phyloP scores from a whole-genome alignment of 345 rosid species.

The Anastatica hierochuntica region DNA sequence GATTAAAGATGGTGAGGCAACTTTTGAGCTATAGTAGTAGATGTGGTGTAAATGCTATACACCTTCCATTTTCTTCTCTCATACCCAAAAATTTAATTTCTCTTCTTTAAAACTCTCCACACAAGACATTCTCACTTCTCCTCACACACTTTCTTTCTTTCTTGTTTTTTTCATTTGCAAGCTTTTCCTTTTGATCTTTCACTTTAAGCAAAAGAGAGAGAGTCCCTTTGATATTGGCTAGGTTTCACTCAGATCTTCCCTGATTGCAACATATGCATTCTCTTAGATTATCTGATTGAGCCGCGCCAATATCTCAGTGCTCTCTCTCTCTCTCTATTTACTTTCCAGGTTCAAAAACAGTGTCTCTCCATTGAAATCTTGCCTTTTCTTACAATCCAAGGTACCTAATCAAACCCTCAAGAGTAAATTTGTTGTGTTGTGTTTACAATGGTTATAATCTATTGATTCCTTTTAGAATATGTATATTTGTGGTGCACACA shows the following conservation, averaged over 20 bases:
- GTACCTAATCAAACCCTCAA: conserved; percentile 1
- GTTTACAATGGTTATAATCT: too few species aligned
- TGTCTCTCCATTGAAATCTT: not conserved
- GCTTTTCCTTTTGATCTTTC: not conserved
- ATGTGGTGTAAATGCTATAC: conserved; percentile 60
- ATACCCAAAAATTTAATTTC: conserved; percentile 31
- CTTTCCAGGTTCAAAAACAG: not conserved
- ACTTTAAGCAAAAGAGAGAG: conserved; percentile 24
- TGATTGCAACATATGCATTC: not conserved
- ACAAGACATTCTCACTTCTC: conserved; percentile 45
- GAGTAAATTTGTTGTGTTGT: not conserved
- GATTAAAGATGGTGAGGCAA: conserved; percentile 57
- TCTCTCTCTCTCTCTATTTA: conserved; percentile 38
- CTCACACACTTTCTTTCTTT: conserved; percentile 8
- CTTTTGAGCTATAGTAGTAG: conserved; percentile 71
- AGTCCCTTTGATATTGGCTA: conserved; percentile 79
- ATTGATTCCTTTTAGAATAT: too few species aligned
- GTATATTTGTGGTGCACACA: too few species aligned
- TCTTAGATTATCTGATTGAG: conserved; percentile 60
- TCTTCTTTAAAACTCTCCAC: conserved; percentile 26
- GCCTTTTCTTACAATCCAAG: conserved; percentile 18
- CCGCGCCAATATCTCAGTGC: conserved; percentile 95
- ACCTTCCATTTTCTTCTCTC: conserved; percentile 27
- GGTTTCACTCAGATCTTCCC: conserved; percentile 75
- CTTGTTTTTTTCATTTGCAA: not conserved